phyloP scores from a whole-genome alignment of 1,139 yeast genomes.

The Candida tropicalis region DNA sequence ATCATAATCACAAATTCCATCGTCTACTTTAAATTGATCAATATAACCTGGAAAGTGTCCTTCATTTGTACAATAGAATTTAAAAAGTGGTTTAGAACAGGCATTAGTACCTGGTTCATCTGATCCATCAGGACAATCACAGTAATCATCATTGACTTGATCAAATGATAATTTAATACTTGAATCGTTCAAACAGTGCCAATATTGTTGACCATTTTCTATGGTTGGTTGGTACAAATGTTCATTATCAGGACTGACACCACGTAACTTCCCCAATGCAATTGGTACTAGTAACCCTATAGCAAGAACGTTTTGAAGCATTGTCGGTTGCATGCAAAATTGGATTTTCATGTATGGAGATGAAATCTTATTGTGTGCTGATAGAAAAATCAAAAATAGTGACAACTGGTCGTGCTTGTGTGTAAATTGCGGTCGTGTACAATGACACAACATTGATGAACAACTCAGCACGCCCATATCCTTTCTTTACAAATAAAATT shows the following conservation, averaged over 20 bases:
- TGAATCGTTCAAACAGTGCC: constrained; percentile 73
- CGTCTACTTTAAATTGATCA: constrained; percentile 69
- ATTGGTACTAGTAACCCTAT: constrained; percentile 1
- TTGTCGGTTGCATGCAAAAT: background rate
- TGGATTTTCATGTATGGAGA: background rate
- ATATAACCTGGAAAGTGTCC: constrained; percentile 66
- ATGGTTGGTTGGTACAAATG: constrained; percentile 55
- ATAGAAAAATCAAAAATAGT: too few relatives aligned
- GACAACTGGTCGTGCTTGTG: too few relatives aligned
- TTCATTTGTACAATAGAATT: constrained; percentile 75
- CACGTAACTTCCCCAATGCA: constrained; percentile 19
- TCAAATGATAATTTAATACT: constrained; percentile 57
- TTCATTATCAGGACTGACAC: constrained; percentile 42
- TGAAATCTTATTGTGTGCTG: too few relatives aligned
- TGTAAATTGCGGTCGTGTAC: too few relatives aligned
- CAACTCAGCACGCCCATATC: too few relatives aligned
- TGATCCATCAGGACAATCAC: constrained; percentile 98
- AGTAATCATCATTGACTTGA: constrained; percentile 83
- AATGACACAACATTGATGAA: too few relatives aligned
- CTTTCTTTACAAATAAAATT: too few relatives aligned
- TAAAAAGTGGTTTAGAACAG: constrained; percentile 50
- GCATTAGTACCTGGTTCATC: constrained; percentile 98
- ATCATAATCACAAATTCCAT: constrained; percentile 91
- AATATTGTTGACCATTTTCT: constrained; percentile 42
- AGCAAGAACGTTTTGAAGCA: constrained; percentile 5